Base-by-base conservation (phyloP, 805 yeast species). In the Scheffersomyces amazonensis region DNA sequence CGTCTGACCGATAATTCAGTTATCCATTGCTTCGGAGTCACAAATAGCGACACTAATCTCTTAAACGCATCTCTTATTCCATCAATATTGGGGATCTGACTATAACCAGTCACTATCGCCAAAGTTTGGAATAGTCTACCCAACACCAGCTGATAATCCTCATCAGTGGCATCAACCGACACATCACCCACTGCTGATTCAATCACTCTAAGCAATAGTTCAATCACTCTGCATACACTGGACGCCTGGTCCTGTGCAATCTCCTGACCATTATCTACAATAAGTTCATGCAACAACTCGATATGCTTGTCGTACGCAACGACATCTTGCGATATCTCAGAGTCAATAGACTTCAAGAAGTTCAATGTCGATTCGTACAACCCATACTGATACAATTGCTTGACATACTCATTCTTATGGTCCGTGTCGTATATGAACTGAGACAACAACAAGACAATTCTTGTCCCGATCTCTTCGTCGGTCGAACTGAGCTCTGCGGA, bases 351-450 rank as follows among this genome's bases (percentile, higher is more conserved):
- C 21, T 41, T 46, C 20, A 53, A 59, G 25, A 42, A 47, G 5
- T 24, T 24, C 35, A 47, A 30, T 30, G n/a, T n/a, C n/a, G n/a
- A n/a, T n/a, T n/a, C n/a, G n/a, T 41, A 27, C n/a, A 27, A 15
- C 17, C 30, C 17, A n/a, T 5, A 5, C 7, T 27, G 17, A 27
- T 27, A 13, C 10, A 27, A 27, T 13, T 27, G n/a, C 16, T 16
- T 27, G 12, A 27, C 30, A 27, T 13, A 60, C 25, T 44, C 39
- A 2, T 32, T 30, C 33, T 46, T 43, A 10, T 47, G 35, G 11
- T 47, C 52, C 3, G 64, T 56, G 6, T 59, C 52, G 29, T 51
- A 54, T 11, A 58, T 47, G 41, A 65, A 67, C 43, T 67, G 73
- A 13, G 50, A 45, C 20, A 66, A 40, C 24, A 67, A 49, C 11